Evolutionary conservation across 495 filamentous ascomycete species (phyloP), one percentile per base, ranked within the genome.

Genomic region (Chaetomium tenue): DNA sequence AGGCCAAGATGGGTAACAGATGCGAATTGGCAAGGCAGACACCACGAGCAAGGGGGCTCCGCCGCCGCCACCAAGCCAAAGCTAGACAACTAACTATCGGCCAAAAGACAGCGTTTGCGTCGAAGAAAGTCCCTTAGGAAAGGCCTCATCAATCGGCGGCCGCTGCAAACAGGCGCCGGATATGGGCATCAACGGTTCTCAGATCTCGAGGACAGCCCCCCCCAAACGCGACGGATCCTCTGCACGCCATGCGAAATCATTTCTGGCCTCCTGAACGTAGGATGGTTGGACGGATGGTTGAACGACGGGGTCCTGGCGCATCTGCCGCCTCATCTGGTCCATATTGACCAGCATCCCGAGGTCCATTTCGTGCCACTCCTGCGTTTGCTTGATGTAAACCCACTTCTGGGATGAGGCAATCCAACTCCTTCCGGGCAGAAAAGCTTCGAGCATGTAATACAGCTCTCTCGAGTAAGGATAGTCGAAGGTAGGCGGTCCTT

Each of bases 371-470:
- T 83, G 81, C 52, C 64, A 57, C 7, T 39, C 33, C 63, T 80
- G 74, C 8, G 74, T 70, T 3, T 70, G 76, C 5, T 77, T 73
- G 13, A 78, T 58, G 51, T 82, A 84, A 26, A 78, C 66, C 81
- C 80, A 84, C 33, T 60, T 63, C 26, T 74, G 60, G 1, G 67
- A 54, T 2, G 75, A 68, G 13, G 63, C 65, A 44, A 69, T 77
- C 81, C 81, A 83, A 12, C 72, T 72, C 33, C 81, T 76, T 50
- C 77, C 75, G 1, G 81, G 81, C 23, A 83, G 55, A 59, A 78
- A 84, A 15, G 76, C 79, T 65, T 81, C 77, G 13, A 85, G 73
- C 73, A 82, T 75, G 67, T 85, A 84, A 66, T 86, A 86, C 23
- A 78, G 78, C 61, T 85, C 84, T 33, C 83, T 72, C 56, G 80